Evolutionary conservation across 345 rosid species (phyloP).

Genomic region (Trapa bicornis): DNA sequence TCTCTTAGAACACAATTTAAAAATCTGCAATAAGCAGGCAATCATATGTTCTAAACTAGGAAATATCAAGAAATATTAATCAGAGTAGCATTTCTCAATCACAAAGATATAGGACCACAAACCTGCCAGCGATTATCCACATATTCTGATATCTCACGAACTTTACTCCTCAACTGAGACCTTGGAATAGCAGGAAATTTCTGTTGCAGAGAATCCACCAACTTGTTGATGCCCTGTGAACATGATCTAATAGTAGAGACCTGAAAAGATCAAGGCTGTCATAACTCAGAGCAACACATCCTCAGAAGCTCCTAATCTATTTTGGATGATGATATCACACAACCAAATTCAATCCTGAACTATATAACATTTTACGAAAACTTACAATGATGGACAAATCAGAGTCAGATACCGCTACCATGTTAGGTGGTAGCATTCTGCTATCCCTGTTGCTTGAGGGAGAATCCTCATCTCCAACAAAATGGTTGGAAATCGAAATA

Average conservation of each 20-base stretch:
- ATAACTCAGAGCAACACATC: background rate
- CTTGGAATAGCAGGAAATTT: slow-evolving; percentile 62
- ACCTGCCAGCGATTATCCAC: slow-evolving; percentile 91
- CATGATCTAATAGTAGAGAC: slow-evolving; percentile 61
- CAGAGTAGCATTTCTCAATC: background rate
- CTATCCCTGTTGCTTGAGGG: slow-evolving; percentile 18
- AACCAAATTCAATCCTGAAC: background rate
- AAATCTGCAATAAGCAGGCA: too few species aligned
- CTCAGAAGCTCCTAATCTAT: background rate
- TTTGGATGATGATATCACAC: background rate
- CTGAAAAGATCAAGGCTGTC: slow-evolving; percentile 27
- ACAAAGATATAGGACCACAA: slow-evolving; percentile 10
- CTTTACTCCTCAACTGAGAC: slow-evolving; percentile 54
- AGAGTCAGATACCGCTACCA: slow-evolving; percentile 32
- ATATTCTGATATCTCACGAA: slow-evolving; percentile 75
- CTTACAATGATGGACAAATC: slow-evolving; percentile 54
- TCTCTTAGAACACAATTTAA: too few species aligned
- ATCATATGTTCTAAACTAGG: too few species aligned
- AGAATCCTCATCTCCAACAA: slow-evolving; percentile 32
- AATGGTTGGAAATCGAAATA: slow-evolving; percentile 18
- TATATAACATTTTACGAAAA: background rate
- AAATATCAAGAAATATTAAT: background rate
- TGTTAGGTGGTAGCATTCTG: slow-evolving; percentile 19
- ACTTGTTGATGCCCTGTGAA: slow-evolving; percentile 48
- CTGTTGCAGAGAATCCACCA: slow-evolving; percentile 59